A percentile compares a stretch with the other conserved stretches of the same genome.
Conservation (phyloP, 2,329 filamentous ascomycete species). For the Colletotrichum eleusines region DNA sequence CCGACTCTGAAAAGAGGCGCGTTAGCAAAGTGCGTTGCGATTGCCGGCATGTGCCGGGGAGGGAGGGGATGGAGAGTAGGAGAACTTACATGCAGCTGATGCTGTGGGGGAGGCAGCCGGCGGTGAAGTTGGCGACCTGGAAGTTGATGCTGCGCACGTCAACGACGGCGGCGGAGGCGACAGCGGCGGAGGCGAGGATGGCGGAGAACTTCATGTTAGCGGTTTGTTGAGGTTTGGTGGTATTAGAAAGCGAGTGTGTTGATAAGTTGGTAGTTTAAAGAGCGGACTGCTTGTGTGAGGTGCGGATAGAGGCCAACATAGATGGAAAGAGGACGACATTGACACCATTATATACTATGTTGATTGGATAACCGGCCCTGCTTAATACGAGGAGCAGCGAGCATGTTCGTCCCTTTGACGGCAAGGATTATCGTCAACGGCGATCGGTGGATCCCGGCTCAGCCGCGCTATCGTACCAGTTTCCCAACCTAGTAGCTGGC, state of each 20-base stretch:
- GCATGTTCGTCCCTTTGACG: not conserved
- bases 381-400: constrained; percentile 24
- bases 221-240: constrained; percentile 14
- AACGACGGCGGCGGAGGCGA: constrained; percentile 45
- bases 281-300: constrained; percentile 13
- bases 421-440: constrained; percentile 30
- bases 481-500: not conserved
- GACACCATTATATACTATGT: constrained; percentile 16
- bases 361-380: not conserved
- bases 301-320: not conserved
- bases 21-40: not conserved
- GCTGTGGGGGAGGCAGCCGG: constrained; percentile 48
- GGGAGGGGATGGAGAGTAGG: too few species aligned
- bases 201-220: constrained; percentile 47
- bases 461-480: constrained; percentile 23
- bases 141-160: constrained; percentile 44
- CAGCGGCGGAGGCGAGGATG: constrained; percentile 43
- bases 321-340: not conserved
- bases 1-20: not conserved
- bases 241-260: constrained; percentile 1
- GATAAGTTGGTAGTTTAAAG: constrained; percentile 1
- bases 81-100: constrained; percentile 46
- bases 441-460: constrained; percentile 19
- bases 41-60: too few species aligned
- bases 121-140: constrained; percentile 46